A percentile compares a stretch with the other conserved stretches of the same genome.
These are phyloP conservation scores for Podaxis mareebaensis DNA, from an alignment of 768 basidiomycete genomes.

Conservation along the genomic window DNA sequence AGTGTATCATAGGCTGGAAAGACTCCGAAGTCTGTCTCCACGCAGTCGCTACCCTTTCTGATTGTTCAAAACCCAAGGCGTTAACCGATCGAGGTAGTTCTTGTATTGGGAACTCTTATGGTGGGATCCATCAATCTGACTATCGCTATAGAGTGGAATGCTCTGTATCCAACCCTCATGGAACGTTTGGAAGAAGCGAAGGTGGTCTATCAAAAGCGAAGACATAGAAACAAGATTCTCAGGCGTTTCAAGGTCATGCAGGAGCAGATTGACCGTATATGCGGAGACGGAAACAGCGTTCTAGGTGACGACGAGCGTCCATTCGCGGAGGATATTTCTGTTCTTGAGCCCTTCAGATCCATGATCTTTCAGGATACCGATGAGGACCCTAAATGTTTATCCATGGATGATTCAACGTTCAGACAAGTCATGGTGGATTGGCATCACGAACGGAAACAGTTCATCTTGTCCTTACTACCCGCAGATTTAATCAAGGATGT, in stretches of 20 bases:
- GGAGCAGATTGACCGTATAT: background rate
- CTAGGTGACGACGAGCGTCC: conserved; percentile 3
- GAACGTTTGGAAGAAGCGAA: background rate
- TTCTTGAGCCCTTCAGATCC: conserved; percentile 6
- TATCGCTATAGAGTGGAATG: background rate
- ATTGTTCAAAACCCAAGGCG: conserved; percentile 4
- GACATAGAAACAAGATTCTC: background rate
- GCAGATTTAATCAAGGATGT: background rate
- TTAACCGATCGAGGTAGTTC: background rate
- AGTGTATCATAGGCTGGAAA: background rate
- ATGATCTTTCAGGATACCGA: background rate
- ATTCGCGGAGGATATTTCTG: conserved; percentile 4
- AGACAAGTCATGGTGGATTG: background rate
- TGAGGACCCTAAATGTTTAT: conserved; percentile 2
- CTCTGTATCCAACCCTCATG: background rate
- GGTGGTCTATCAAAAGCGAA: background rate
- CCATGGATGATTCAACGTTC: conserved; percentile 1
- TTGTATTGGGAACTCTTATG: too few species aligned
- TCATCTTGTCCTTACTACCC: conserved; percentile 3
- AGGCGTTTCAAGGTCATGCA: background rate
- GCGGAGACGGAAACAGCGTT: background rate
- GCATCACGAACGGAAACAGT: background rate
- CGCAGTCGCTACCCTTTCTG: background rate
- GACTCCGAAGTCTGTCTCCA: background rate
- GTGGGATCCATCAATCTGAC: background rate